Conservation (phyloP, 345 rosid genomes). For the Erucastrum elatum region DNA sequence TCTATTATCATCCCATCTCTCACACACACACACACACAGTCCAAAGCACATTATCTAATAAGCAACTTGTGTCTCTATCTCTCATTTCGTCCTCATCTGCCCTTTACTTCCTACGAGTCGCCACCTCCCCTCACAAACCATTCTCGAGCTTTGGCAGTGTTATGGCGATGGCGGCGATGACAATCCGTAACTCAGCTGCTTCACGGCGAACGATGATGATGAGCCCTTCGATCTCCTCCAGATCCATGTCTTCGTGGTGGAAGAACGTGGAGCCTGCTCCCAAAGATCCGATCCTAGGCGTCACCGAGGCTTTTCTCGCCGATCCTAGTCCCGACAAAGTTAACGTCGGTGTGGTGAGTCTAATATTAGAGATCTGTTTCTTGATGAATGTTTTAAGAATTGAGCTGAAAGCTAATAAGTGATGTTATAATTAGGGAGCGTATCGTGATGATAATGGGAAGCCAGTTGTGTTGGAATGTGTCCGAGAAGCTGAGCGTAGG, state of each 20-base stretch:
- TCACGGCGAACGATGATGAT: slow-evolving; percentile 22
- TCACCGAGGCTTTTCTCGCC: slow-evolving; percentile 94
- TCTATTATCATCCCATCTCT: slow-evolving; percentile 6
- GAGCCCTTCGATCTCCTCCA: slow-evolving; percentile 42
- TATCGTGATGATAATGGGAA: slow-evolving; percentile 94
- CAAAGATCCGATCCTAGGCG: slow-evolving; percentile 95
- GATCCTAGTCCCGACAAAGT: slow-evolving; percentile 81
- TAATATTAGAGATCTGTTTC: too few relatives aligned
- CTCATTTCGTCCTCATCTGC: slow-evolving; percentile 20
- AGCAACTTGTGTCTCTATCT: not conserved
- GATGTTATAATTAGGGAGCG: slow-evolving; percentile 54
- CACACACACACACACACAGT: slow-evolving; percentile 27
- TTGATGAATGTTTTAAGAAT: not conserved
- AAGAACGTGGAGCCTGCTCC: slow-evolving; percentile 82
- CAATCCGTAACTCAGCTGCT: slow-evolving; percentile 29
- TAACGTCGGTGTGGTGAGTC: slow-evolving; percentile 95
- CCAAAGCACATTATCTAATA: slow-evolving; percentile 14
- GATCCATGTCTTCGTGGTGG: slow-evolving; percentile 83
- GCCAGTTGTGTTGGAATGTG: slow-evolving; percentile 88
- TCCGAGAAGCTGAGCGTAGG: slow-evolving; percentile 87
- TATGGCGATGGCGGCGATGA: slow-evolving; percentile 36
- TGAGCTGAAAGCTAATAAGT: not conserved
- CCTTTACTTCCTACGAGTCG: slow-evolving; percentile 20
- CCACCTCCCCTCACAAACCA: slow-evolving; percentile 2
- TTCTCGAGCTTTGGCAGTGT: not conserved